phyloP scores from a whole-genome alignment of 495 filamentous ascomycete genomes.

The Achaetomiella virescens region DNA sequence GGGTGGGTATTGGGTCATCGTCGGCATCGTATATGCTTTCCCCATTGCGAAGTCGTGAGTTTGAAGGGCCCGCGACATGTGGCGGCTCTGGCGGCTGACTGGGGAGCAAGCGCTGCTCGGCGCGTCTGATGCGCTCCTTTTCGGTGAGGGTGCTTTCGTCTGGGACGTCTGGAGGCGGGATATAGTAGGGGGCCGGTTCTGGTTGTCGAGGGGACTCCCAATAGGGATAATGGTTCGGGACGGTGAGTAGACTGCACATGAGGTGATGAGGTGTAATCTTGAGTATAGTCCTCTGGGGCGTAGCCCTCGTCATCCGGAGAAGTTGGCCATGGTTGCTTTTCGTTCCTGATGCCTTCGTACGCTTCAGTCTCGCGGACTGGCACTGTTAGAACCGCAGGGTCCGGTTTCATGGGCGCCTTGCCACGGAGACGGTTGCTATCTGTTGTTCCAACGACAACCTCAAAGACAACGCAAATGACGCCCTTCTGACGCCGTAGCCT shows the following conservation, averaged over 20 bases:
- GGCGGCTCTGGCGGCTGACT: slow-evolving; percentile 55
- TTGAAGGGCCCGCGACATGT: slow-evolving; percentile 41
- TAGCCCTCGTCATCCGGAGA: slow-evolving; percentile 14
- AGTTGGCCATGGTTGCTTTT: slow-evolving; percentile 15
- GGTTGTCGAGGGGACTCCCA: slow-evolving; percentile 18
- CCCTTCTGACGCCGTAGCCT: slow-evolving; percentile 79
- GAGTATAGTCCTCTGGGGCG: slow-evolving; percentile 15
- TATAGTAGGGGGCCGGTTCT: slow-evolving; percentile 32
- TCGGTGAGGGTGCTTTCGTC: slow-evolving; percentile 55
- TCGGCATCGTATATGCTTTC: slow-evolving; percentile 38
- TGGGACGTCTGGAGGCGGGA: slow-evolving; percentile 49
- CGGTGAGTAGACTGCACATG: slow-evolving; percentile 8
- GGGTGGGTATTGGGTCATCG: slow-evolving; percentile 17
- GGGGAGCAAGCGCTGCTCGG: slow-evolving; percentile 63
- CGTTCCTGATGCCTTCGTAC: slow-evolving; percentile 6
- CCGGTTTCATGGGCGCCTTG: slow-evolving; percentile 37
- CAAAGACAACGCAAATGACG: slow-evolving; percentile 74
- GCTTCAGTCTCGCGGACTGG: slow-evolving; percentile 10
- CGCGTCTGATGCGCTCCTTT: slow-evolving; percentile 60
- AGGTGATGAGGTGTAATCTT: slow-evolving; percentile 22
- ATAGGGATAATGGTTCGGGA: slow-evolving; percentile 19
- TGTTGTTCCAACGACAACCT: slow-evolving; percentile 79
- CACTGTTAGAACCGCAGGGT: slow-evolving; percentile 21
- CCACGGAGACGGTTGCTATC: slow-evolving; percentile 63
- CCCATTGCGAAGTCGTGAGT: slow-evolving; percentile 25